Conservation (phyloP, 176 grass and related monocot species). For the Cymbopogon citratus region DNA sequence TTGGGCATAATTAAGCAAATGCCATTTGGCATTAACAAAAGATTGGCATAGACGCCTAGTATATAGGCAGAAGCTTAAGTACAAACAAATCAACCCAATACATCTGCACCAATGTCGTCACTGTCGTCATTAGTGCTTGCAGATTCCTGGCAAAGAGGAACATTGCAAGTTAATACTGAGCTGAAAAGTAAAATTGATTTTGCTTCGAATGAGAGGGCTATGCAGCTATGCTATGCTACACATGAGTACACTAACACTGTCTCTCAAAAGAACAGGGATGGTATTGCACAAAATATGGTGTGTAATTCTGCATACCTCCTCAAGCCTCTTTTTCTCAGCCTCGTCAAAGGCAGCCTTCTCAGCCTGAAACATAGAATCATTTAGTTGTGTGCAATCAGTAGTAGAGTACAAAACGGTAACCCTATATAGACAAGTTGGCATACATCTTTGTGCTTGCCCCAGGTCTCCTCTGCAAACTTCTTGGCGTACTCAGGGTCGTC, state of each 20-base stretch:
- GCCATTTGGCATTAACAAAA: not conserved
- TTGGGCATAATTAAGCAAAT: not conserved
- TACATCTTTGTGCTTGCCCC: constrained; percentile 84
- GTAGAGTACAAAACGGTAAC: not conserved
- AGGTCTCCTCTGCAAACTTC: constrained; percentile 79
- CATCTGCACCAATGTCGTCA: not conserved
- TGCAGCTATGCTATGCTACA: too few species aligned
- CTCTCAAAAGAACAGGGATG: too few species aligned
- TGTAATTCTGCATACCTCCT: constrained; percentile 33
- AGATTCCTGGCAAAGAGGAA: constrained; percentile 20
- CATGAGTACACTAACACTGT: too few species aligned
- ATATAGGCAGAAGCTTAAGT: not conserved
- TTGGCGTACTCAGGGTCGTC: constrained; percentile 75
- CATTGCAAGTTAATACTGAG: not conserved
- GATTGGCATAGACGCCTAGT: not conserved
- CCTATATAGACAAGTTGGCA: not conserved
- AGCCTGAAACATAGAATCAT: constrained; percentile 37
- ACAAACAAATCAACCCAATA: not conserved
- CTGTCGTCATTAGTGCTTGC: constrained; percentile 9
- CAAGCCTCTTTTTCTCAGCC: constrained; percentile 63
- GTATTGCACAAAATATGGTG: not conserved
- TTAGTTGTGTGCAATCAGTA: not conserved
- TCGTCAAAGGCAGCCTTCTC: constrained; percentile 79
- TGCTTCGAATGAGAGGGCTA: not conserved
- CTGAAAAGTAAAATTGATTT: not conserved